Evolutionary conservation across 139 green algal species (phyloP).

Genomic region (Pseudopediastrum boryanum): DNA sequence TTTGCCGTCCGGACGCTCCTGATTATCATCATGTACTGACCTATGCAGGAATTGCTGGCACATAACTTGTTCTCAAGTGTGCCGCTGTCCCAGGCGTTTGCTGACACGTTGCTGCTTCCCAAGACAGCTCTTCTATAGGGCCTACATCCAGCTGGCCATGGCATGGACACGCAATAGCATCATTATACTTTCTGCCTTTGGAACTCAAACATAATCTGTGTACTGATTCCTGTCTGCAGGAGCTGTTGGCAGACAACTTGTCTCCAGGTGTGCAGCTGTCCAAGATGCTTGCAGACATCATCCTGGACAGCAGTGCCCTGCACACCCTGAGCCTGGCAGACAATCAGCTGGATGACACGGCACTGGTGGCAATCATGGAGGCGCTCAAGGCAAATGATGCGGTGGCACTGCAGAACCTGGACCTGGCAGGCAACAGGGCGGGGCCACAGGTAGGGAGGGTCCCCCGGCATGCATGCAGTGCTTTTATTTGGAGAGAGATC

Average conservation of each 20-base stretch:
- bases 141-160: no score
- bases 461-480: no score
- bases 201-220: no score
- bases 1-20: no score
- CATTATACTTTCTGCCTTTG: no score
- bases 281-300: slow-evolving; percentile 47
- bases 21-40: no score
- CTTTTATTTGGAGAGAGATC: no score
- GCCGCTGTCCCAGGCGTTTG: slow-evolving; percentile 40
- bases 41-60: no score
- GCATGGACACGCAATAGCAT: no score
- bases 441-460: slow-evolving; percentile 13
- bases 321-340: slow-evolving; percentile 31
- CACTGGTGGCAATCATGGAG: slow-evolving; percentile 26
- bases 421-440: slow-evolving; percentile 32
- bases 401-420: slow-evolving; percentile 28
- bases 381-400: slow-evolving; percentile 36
- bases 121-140: no score
- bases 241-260: slow-evolving; percentile 33
- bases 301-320: slow-evolving; percentile 35
- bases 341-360: slow-evolving; percentile 38
- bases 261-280: slow-evolving; percentile 33
- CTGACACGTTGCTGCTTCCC: slow-evolving; percentile 41
- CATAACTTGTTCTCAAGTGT: no score
- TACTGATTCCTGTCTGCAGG: neutral